These are phyloP conservation scores for Hericium coralloides DNA, from an alignment of 768 basidiomycete genomes.

Conservation along the genomic window DNA sequence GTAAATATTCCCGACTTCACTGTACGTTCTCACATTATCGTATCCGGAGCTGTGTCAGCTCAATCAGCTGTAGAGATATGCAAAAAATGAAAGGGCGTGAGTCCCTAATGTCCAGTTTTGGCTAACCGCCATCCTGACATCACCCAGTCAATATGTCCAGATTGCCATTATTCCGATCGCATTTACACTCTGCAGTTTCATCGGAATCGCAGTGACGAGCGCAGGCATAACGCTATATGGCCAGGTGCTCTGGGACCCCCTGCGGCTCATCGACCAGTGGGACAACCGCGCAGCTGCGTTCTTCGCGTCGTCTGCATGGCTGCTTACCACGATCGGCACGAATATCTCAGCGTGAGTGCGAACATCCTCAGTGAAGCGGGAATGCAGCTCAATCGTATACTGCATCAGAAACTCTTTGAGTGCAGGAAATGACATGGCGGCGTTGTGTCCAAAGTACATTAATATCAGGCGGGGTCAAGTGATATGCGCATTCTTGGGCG, in stretches of 20 bases:
- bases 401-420: constrained; percentile 43
- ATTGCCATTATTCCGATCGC: constrained; percentile 65
- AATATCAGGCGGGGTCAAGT: constrained; percentile 72
- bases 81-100: constrained; percentile 54
- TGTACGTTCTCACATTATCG: constrained; percentile 16
- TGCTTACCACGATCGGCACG: constrained; percentile 60
- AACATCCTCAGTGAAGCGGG: too few relatives aligned
- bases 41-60: not conserved
- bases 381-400: too few relatives aligned
- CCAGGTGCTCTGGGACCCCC: constrained; percentile 61
- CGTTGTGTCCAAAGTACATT: constrained; percentile 66
- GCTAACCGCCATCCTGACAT: not conserved
- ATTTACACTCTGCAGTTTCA: constrained; percentile 71
- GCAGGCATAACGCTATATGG: constrained; percentile 70
- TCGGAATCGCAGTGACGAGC: constrained; percentile 75
- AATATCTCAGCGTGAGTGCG: constrained; percentile 46
- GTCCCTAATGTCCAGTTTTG: constrained; percentile 13
- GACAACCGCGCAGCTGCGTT: constrained; percentile 81
- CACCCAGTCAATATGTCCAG: constrained; percentile 59
- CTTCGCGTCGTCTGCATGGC: constrained; percentile 71
- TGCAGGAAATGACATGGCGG: constrained; percentile 82
- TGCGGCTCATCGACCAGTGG: constrained; percentile 70
- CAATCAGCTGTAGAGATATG: constrained; percentile 48
- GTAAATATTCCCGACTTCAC: constrained; percentile 88
- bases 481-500: constrained; percentile 73